These are phyloP conservation scores for Zygosaccharomyces bisporus DNA, from an alignment of 805 yeast species.

Conservation along the genomic window DNA sequence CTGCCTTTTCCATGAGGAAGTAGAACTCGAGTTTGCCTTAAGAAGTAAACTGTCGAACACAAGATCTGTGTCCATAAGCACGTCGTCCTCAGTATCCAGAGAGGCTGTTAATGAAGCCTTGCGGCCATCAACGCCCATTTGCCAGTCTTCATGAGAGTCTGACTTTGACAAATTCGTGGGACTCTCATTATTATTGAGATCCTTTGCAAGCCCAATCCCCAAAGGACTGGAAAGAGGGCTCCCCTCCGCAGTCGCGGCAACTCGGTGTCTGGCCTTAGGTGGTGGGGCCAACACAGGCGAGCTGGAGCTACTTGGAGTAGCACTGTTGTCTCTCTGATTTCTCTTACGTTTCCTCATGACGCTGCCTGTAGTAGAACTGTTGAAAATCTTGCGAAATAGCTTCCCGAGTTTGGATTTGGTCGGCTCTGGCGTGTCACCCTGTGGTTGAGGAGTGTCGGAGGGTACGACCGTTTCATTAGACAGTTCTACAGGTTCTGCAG, in stretches of 20 bases:
- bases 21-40: conserved; percentile 18
- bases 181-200: neutral
- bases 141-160: neutral
- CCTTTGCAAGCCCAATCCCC: neutral
- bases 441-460: neutral
- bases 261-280: conserved; percentile 6
- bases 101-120: conserved; percentile 4
- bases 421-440: neutral
- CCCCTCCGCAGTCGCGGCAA: conserved; percentile 3
- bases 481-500: neutral
- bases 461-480: neutral
- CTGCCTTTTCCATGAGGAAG: conserved; percentile 13
- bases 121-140: neutral
- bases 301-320: conserved; percentile 1
- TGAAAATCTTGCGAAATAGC: neutral
- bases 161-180: neutral
- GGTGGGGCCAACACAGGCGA: conserved; percentile 5
- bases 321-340: conserved; percentile 1
- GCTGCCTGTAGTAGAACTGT: conserved; percentile 1
- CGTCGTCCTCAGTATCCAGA: conserved; percentile 15
- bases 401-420: conserved; percentile 4
- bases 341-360: conserved; percentile 13
- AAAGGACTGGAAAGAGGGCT: neutral
- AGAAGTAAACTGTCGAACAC: conserved; percentile 31
- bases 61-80: conserved; percentile 30